Conservation (phyloP, 495 filamentous ascomycete genomes). For the Tuber magnatum region DNA sequence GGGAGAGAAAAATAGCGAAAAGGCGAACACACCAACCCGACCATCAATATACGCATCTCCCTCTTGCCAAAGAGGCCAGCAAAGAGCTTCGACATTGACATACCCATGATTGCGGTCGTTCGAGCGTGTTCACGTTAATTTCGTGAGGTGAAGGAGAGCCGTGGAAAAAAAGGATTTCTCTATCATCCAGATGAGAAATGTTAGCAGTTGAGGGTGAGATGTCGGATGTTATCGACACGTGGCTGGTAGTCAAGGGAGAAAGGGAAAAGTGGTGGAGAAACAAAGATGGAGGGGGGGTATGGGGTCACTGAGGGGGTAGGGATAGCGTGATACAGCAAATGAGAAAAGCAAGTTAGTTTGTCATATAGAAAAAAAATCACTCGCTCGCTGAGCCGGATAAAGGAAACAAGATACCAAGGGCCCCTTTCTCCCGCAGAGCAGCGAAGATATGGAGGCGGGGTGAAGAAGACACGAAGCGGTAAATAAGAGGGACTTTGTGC, state of each 20-base stretch:
- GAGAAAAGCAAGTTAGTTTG: constrained; percentile 29
- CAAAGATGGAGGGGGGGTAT: background rate
- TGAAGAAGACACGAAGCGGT: background rate
- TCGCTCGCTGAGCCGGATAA: background rate
- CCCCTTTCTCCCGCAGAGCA: background rate
- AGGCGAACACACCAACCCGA: constrained; percentile 58
- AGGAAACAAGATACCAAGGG: background rate
- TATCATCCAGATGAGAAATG: constrained; percentile 9
- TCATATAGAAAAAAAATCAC: constrained; percentile 9
- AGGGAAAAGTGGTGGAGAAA: background rate
- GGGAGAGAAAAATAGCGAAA: background rate
- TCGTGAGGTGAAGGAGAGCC: constrained; percentile 24
- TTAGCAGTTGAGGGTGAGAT: constrained; percentile 21
- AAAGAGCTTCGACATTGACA: constrained; percentile 87
- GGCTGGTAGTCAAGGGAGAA: constrained; percentile 8
- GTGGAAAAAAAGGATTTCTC: constrained; percentile 23
- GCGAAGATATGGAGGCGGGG: background rate
- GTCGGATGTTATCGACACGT: constrained; percentile 26
- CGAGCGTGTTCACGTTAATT: constrained; percentile 20
- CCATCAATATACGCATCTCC: constrained; percentile 99
- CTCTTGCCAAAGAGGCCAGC: constrained; percentile 96
- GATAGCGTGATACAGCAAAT: constrained; percentile 19
- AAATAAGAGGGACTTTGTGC: background rate
- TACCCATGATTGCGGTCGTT: constrained; percentile 70
- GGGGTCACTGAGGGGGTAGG: constrained; percentile 9